Evolutionary conservation across 345 rosid genomes (phyloP), one percentile per base, ranked within the genome.

Genomic region (Bruguiera sexangula): DNA sequence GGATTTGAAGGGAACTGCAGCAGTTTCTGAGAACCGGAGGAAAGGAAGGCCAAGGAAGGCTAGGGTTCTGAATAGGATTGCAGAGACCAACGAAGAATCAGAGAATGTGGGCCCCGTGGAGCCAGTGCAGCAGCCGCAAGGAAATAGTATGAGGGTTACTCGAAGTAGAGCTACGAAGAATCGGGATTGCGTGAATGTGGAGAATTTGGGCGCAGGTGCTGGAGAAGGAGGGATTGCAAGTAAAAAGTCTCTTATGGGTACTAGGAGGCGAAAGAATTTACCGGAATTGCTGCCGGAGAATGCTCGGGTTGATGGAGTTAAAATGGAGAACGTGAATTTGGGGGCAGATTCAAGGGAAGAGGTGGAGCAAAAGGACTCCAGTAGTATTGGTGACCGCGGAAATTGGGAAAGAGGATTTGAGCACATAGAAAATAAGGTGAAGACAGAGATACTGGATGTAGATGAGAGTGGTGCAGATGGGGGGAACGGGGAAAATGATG

Each of bases 41-140:
- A 70, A 30, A 70, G 77, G 78, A 31, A 54, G 65, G 37, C 54
- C 78, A 19, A 71, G 73, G 77, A 84, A 66, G 73, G 71, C 63
- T 51, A 76, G 66, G 77, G 81, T 63, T 78, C 27, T 66, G 84
- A 81, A 53, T 26, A 43, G 22, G 69, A 48, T 53, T 54, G 21
- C 32, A 22, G 68, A 64, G 69, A 61, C 62, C 55, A 63, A 46
- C 4, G 60, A 60, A 27, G 72, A 43, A 29, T 16, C 66, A 11
- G 81, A 71, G 43, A 66, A 72, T 43, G n/a, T 64, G 27, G 68
- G 8, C 21, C 31, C 22, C 10, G 24, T 27, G 31, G 69, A 20
- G 8, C 70, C 19, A 20, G 59, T 52, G 21, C 24, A 43, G 6
- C 59, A 29, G 34, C 16, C n/a, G 71, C 53, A 54, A 70, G 53